Conservation (phyloP, 768 basidiomycete genomes). For the Pulveroboletus sp. region DNA sequence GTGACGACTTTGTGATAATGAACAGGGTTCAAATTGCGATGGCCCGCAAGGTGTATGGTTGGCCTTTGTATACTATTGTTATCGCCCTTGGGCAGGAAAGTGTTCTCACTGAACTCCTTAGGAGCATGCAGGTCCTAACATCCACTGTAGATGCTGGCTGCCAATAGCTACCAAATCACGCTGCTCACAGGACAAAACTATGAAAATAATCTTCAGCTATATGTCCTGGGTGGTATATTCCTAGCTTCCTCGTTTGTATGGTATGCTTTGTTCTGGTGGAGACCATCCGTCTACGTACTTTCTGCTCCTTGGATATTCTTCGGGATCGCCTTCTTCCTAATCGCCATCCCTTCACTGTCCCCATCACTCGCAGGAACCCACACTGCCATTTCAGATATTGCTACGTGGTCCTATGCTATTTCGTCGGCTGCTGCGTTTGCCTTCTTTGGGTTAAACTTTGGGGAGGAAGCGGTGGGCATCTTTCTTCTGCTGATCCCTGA, state of each 20-base stretch:
- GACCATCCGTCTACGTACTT: constrained; percentile 83
- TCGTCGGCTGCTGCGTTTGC: constrained; percentile 91
- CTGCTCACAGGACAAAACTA: constrained; percentile 83
- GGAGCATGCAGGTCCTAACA: not conserved
- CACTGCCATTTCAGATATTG: constrained; percentile 63
- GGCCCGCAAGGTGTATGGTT: constrained; percentile 73
- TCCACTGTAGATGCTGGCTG: constrained; percentile 64
- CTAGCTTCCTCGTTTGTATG: constrained; percentile 80
- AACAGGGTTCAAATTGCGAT: constrained; percentile 79
- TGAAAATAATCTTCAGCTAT: constrained; percentile 75
- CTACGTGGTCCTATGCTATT: constrained; percentile 88
- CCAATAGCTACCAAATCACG: constrained; percentile 94
- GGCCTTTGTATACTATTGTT: constrained; percentile 90
- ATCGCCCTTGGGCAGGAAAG: constrained; percentile 77
- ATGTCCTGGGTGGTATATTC: constrained; percentile 88
- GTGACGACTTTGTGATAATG: constrained; percentile 73
- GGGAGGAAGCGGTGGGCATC: constrained; percentile 80
- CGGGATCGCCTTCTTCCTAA: constrained; percentile 85
- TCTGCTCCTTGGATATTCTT: constrained; percentile 90
- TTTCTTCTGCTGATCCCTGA: not conserved
- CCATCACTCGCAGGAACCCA: constrained; percentile 56
- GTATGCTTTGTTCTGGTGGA: constrained; percentile 86
- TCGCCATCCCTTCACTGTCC: constrained; percentile 78
- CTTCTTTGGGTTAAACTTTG: constrained; percentile 95
- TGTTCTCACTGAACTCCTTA: not conserved